Conservation (phyloP, 805 yeast species). For the Ogataea nakhonphanomensis region DNA sequence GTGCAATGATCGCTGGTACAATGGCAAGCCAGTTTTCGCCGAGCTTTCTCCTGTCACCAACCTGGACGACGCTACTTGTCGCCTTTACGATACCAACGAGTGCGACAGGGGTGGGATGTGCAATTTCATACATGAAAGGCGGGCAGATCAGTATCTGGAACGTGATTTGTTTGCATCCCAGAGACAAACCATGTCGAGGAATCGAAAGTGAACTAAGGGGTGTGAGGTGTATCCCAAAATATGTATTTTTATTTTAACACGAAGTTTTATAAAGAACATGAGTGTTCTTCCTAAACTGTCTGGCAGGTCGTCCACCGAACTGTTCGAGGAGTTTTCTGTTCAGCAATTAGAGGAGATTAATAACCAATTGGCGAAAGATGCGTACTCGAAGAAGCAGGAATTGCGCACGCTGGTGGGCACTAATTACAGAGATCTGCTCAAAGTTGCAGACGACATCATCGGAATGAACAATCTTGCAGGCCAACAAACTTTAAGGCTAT, state of each 20-base stretch:
- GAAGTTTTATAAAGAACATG: slow-evolving; percentile 7
- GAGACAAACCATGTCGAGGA: slow-evolving; percentile 6
- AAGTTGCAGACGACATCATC: slow-evolving; percentile 37
- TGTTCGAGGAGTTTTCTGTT: slow-evolving; percentile 29
- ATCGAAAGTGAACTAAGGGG: slow-evolving; percentile 2
- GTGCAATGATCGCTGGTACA: slow-evolving; percentile 80
- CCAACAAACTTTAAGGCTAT: slow-evolving; percentile 25
- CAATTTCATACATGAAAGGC: slow-evolving; percentile 78
- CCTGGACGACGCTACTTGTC: slow-evolving; percentile 70
- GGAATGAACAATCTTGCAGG: slow-evolving; percentile 30
- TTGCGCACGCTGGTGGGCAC: slow-evolving; percentile 32
- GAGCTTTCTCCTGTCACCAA: slow-evolving; percentile 73
- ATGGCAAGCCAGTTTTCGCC: slow-evolving; percentile 71
- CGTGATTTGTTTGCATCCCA: slow-evolving; percentile 21
- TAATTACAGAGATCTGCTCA: slow-evolving; percentile 35
- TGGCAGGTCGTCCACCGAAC: slow-evolving; percentile 21
- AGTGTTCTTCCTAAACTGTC: slow-evolving; percentile 10
- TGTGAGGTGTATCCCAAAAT: slow-evolving; percentile 5
- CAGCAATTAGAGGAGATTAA: slow-evolving; percentile 27
- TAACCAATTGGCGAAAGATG: slow-evolving; percentile 20
- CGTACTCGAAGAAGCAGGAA: slow-evolving; percentile 22
- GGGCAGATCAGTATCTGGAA: slow-evolving; percentile 40
- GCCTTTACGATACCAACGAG: slow-evolving; percentile 56
- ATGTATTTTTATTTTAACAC: slow-evolving; percentile 10
- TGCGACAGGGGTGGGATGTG: slow-evolving; percentile 84